A percentile compares a stretch with the other conserved stretches of the same genome.
phyloP scores from a whole-genome alignment of 371 early-diverging fungal genomes.

The Mucor saturninus region DNA sequence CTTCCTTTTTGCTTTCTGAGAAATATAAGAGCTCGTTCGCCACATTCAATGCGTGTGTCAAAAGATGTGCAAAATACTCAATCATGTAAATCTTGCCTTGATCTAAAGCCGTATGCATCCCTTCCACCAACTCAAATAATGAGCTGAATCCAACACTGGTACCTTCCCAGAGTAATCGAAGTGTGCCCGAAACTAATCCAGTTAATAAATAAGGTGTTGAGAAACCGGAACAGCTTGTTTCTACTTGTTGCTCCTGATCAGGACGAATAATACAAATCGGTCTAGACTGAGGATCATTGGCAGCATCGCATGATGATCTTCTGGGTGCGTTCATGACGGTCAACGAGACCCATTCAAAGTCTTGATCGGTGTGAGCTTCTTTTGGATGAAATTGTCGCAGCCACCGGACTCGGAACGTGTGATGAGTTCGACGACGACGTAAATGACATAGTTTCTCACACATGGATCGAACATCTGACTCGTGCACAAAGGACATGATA shows the following conservation, averaged over 20 bases:
- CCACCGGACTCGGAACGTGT: slow-evolving; percentile 40
- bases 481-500: slow-evolving; percentile 48
- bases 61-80: slow-evolving; percentile 18
- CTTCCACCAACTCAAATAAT: slow-evolving; percentile 5
- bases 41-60: slow-evolving; percentile 13
- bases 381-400: slow-evolving; percentile 8
- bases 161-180: background rate
- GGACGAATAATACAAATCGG: slow-evolving; percentile 29
- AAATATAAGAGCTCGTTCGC: slow-evolving; percentile 9
- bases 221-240: background rate
- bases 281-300: slow-evolving; percentile 21
- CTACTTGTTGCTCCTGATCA: background rate
- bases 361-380: slow-evolving; percentile 2
- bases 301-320: slow-evolving; percentile 11
- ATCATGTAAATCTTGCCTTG: slow-evolving; percentile 24
- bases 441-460: slow-evolving; percentile 34
- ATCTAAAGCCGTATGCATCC: slow-evolving; percentile 22
- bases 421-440: slow-evolving; percentile 7
- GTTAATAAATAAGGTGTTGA: background rate
- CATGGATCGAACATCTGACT: slow-evolving; percentile 37
- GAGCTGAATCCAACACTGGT: background rate
- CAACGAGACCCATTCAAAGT: slow-evolving; percentile 29
- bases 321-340: slow-evolving; percentile 31
- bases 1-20: background rate
- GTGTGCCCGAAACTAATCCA: background rate